Evolutionary conservation across 2,329 filamentous ascomycete species (phyloP).

Genomic region (Tolypocladium inflatum): DNA sequence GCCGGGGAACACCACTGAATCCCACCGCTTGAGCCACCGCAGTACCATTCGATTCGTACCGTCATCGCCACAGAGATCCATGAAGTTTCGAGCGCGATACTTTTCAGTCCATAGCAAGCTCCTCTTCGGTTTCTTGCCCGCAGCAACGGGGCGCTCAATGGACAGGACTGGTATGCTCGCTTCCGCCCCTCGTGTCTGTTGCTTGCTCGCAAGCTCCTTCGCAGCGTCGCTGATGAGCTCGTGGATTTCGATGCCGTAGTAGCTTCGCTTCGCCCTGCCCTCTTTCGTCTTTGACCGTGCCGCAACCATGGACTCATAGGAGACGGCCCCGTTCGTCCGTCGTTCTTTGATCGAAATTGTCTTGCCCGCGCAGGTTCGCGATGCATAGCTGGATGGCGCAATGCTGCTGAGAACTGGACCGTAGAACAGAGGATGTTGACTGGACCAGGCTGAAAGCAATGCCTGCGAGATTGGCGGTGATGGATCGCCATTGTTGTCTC

Average conservation of each 20-base stretch:
- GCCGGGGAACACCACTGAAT: constrained; percentile 82
- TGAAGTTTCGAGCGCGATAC: constrained; percentile 84
- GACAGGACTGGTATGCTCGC: constrained; percentile 29
- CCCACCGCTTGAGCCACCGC: constrained; percentile 91
- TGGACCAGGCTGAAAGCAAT: constrained; percentile 10
- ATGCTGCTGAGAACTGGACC: constrained; percentile 14
- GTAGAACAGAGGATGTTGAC: constrained; percentile 16
- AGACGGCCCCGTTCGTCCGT: constrained; percentile 30
- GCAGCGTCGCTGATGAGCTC: constrained; percentile 64
- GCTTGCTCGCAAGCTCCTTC: constrained; percentile 40
- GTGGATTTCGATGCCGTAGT: constrained; percentile 91
- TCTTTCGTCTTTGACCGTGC: constrained; percentile 56
- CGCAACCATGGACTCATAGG: constrained; percentile 60
- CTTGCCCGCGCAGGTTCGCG: constrained; percentile 49
- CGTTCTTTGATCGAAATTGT: constrained; percentile 46
- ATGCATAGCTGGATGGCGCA: constrained; percentile 25
- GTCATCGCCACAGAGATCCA: constrained; percentile 90
- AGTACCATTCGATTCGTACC: constrained; percentile 84
- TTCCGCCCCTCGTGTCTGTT: constrained; percentile 11
- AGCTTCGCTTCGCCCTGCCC: constrained; percentile 62
- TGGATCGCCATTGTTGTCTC: not conserved
- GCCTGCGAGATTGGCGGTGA: not conserved
- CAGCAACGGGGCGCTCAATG: constrained; percentile 18
- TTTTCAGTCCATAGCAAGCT: constrained; percentile 91
- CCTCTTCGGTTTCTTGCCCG: constrained; percentile 31